A percentile compares a stretch with the other conserved stretches of the same genome.
Conservation (phyloP, 2,329 filamentous ascomycete species). For the Helminthosporium solani region DNA sequence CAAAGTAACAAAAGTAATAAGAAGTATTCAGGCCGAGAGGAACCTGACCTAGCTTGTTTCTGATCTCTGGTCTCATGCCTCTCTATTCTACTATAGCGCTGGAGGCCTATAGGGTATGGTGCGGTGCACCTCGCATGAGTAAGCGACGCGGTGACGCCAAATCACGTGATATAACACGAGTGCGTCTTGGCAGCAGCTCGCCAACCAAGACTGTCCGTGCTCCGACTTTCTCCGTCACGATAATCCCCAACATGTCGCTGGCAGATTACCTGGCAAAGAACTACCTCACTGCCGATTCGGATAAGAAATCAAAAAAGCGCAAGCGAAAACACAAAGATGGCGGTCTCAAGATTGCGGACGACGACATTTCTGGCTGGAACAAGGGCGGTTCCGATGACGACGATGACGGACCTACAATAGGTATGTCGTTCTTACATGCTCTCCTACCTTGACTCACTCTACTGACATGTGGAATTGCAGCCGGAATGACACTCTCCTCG, state of each 20-base stretch:
- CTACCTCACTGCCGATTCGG: slow-evolving; percentile 71
- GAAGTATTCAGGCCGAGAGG: slow-evolving; percentile 1
- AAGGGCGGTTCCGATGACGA: slow-evolving; percentile 54
- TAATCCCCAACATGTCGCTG: slow-evolving; percentile 56
- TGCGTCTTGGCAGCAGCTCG: no score
- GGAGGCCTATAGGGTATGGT: no score
- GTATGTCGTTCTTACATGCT: slow-evolving; percentile 41
- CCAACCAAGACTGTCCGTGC: no score
- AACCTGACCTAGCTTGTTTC: not conserved
- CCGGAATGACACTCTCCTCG: slow-evolving; percentile 27
- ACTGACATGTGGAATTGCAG: slow-evolving; percentile 25
- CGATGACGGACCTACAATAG: slow-evolving; percentile 53
- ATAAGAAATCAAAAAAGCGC: slow-evolving; percentile 55
- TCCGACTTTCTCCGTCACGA: no score
- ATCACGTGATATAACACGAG: slow-evolving; percentile 36
- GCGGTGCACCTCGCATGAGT: no score
- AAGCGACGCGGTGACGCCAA: slow-evolving; percentile 18
- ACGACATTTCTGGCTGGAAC: slow-evolving; percentile 57
- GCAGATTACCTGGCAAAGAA: slow-evolving; percentile 87
- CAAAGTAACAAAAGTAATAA: no score
- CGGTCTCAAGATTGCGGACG: slow-evolving; percentile 52
- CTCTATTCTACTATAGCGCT: no score
- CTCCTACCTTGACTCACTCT: slow-evolving; percentile 25
- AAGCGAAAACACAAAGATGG: slow-evolving; percentile 48
- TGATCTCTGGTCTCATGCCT: no score